phyloP scores from a whole-genome alignment of 176 grass and related monocot species.

The Oryza rufipogon region DNA sequence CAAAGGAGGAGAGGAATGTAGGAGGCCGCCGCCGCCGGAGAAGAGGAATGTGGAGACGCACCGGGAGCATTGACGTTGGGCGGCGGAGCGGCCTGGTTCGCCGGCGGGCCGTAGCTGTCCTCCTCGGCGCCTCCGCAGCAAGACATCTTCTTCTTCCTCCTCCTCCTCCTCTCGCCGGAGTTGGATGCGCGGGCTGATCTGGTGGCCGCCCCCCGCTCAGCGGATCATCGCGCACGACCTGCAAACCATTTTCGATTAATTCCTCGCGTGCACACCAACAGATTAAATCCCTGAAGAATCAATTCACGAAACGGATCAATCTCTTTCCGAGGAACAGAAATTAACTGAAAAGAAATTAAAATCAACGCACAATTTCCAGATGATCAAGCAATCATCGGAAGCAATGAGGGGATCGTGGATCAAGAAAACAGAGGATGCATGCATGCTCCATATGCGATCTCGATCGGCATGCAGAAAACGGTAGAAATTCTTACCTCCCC shows the following conservation, averaged over 20 bases:
- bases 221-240: slow-evolving; percentile 53
- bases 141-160: slow-evolving; percentile 57
- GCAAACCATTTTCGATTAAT: not conserved
- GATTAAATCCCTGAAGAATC: too few relatives aligned
- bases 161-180: slow-evolving; percentile 22
- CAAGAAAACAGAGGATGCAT: not conserved
- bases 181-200: slow-evolving; percentile 31
- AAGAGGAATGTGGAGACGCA: slow-evolving; percentile 18
- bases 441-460: not conserved
- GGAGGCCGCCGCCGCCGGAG: not conserved
- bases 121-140: slow-evolving; percentile 87
- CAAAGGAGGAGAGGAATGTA: not conserved
- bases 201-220: slow-evolving; percentile 43
- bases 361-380: not conserved
- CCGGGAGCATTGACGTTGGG: slow-evolving; percentile 72
- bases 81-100: slow-evolving; percentile 68
- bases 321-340: not conserved
- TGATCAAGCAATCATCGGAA: not conserved
- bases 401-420: not conserved
- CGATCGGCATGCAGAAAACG: not conserved
- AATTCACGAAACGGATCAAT: not conserved
- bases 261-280: too few relatives aligned
- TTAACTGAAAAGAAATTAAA: not conserved
- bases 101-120: slow-evolving; percentile 79
- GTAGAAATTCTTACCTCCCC: slow-evolving; percentile 25